These are phyloP conservation scores for Phytophthora lateralis DNA, from an alignment of 352 stramenopile genomes.

Conservation along the genomic window DNA sequence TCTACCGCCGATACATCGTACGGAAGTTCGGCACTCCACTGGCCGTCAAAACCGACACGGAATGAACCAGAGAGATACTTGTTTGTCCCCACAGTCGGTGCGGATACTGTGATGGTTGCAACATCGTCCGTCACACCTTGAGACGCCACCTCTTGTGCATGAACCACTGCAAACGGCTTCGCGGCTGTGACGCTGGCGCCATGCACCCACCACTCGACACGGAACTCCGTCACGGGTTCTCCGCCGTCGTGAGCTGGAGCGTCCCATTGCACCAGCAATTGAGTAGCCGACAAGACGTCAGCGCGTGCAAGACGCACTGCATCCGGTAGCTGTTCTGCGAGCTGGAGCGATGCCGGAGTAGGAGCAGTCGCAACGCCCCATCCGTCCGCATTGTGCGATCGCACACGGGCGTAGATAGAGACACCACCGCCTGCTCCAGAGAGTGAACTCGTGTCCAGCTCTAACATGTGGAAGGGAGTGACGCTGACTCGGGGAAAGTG, in stretches of 20 bases:
- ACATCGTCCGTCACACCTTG: slow-evolving; percentile 55
- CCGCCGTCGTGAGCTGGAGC: slow-evolving; percentile 70
- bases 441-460: slow-evolving; percentile 40
- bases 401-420: slow-evolving; percentile 66
- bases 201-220: slow-evolving; percentile 71
- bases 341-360: slow-evolving; percentile 53
- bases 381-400: slow-evolving; percentile 61
- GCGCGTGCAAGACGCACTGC: slow-evolving; percentile 41
- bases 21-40: slow-evolving; percentile 86
- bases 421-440: slow-evolving; percentile 36
- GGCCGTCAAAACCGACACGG: slow-evolving; percentile 86
- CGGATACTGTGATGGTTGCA: slow-evolving; percentile 72
- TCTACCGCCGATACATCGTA: slow-evolving; percentile 85
- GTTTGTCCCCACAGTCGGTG: slow-evolving; percentile 49
- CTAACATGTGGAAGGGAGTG: slow-evolving; percentile 55
- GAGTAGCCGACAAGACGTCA: slow-evolving; percentile 58
- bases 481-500: slow-evolving; percentile 53
- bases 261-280: slow-evolving; percentile 82
- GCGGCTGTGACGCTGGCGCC: slow-evolving; percentile 37
- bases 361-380: slow-evolving; percentile 49
- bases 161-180: slow-evolving; percentile 60
- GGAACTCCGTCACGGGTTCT: slow-evolving; percentile 76
- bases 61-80: slow-evolving; percentile 82
- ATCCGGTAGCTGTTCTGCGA: slow-evolving; percentile 54
- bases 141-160: slow-evolving; percentile 41